Percentiles rank a stretch among this genome's conserved stretches.
These are phyloP conservation scores for Dispira simplex DNA, from an alignment of 192 early-diverging fungal species.

Conservation along the genomic window DNA sequence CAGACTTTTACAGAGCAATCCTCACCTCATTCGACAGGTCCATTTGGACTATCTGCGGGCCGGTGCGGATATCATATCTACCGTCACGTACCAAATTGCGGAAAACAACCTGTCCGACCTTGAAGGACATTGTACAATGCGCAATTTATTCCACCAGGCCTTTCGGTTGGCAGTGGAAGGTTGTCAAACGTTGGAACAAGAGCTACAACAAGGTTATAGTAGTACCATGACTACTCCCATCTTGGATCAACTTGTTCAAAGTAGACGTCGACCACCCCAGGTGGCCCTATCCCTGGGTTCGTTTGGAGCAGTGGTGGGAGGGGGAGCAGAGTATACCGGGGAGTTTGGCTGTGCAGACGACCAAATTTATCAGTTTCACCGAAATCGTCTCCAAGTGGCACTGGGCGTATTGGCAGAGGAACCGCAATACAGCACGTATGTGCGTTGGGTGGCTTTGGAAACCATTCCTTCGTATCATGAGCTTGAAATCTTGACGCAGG, in stretches of 20 bases:
- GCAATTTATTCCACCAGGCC: neutral
- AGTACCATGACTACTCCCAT: too few relatives aligned
- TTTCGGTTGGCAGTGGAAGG: neutral
- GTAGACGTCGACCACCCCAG: neutral
- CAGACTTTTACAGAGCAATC: neutral
- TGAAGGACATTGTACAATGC: neutral
- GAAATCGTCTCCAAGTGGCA: neutral
- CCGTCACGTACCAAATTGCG: neutral
- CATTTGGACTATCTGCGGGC: neutral
- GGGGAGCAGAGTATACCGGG: conserved; percentile 1
- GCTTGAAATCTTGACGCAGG: neutral
- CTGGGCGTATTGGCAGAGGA: neutral
- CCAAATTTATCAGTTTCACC: neutral
- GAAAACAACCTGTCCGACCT: neutral
- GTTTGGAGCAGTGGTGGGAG: neutral
- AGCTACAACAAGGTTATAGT: too few relatives aligned
- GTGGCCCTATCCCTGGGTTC: conserved; percentile 1
- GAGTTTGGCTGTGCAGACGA: conserved; percentile 1
- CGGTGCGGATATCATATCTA: neutral
- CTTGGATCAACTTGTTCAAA: too few relatives aligned
- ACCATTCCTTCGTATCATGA: neutral
- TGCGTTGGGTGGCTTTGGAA: neutral
- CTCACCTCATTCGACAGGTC: neutral
- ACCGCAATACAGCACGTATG: neutral
- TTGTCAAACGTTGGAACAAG: neutral